These are phyloP conservation scores for Boletus rex-veris DNA, from an alignment of 768 basidiomycete species.

Conservation along the genomic window DNA sequence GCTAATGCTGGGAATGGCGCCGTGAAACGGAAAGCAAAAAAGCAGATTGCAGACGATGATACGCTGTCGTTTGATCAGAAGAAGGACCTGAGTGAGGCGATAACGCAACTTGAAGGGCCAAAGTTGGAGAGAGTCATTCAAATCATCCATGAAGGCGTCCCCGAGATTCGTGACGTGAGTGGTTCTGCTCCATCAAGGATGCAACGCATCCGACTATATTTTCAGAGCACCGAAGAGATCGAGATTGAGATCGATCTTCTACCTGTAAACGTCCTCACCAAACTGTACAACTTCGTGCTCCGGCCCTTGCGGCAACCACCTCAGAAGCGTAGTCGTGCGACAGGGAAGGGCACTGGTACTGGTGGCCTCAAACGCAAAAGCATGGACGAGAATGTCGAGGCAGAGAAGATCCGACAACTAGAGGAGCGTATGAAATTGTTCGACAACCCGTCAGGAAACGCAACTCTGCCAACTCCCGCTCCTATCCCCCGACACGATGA, in stretches of 20 bases:
- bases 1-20: constrained; percentile 34
- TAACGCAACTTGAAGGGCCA: constrained; percentile 75
- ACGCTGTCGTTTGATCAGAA: constrained; percentile 94
- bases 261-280: constrained; percentile 81
- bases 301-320: constrained; percentile 69
- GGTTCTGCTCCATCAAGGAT: constrained; percentile 5
- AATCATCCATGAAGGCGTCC: constrained; percentile 92
- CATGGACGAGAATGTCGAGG: constrained; percentile 96
- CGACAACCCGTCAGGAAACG: constrained; percentile 51
- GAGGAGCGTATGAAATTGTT: constrained; percentile 88
- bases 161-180: constrained; percentile 89
- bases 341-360: constrained; percentile 79
- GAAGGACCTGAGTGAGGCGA: constrained; percentile 96
- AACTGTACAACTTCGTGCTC: constrained; percentile 94
- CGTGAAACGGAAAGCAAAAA: constrained; percentile 65
- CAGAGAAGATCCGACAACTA: constrained; percentile 88
- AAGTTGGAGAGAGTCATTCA: constrained; percentile 89
- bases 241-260: constrained; percentile 96
- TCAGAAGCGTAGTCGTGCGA: constrained; percentile 54
- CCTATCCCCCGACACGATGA: constrained; percentile 38
- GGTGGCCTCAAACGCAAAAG: constrained; percentile 91
- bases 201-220: constrained; percentile 12
- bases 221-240: constrained; percentile 93
- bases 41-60: constrained; percentile 69
- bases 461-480: constrained; percentile 33